phyloP scores from a whole-genome alignment of 108 stramenopile species.

The Cyclotella baltica region DNA sequence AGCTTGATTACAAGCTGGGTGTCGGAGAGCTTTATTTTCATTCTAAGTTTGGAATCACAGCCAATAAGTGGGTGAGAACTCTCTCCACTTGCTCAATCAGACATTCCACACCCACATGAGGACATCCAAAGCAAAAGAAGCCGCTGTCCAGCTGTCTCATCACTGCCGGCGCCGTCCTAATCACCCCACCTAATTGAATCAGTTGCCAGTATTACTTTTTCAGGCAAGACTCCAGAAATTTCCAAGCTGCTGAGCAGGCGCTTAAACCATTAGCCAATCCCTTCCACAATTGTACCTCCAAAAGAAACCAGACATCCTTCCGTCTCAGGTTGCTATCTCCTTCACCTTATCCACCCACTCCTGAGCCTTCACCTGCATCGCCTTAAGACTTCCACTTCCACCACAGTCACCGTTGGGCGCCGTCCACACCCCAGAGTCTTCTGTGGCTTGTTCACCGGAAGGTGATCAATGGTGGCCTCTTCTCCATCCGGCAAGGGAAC shows the following conservation, averaged over 20 bases:
- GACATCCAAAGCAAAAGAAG: conserved; percentile 7
- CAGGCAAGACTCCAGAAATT: not conserved
- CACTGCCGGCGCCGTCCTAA: not conserved
- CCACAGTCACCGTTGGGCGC: too few relatives aligned
- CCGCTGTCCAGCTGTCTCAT: not conserved
- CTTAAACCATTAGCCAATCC: conserved; percentile 9
- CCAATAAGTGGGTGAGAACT: conserved; percentile 21
- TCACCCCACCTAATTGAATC: not conserved
- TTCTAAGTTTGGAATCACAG: not conserved
- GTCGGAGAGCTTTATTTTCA: conserved; percentile 6
- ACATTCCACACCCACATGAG: not conserved
- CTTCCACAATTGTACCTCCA: conserved; percentile 13
- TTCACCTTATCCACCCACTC: conserved; percentile 1
- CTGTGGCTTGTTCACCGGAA: not conserved
- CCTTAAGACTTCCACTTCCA: not conserved
- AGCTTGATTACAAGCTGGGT: not conserved
- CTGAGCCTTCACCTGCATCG: not conserved
- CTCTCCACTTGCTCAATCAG: not conserved
- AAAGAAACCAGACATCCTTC: not conserved
- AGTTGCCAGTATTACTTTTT: not conserved
- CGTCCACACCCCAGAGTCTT: conserved; percentile 10
- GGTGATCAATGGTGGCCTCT: not conserved
- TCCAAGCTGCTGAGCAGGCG: not conserved
- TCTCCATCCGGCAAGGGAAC: not conserved
- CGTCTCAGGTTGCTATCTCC: not conserved